Evolutionary conservation across 768 basidiomycete species (phyloP), one percentile per base, ranked within the genome.

Genomic region (Trametes cinnabarina): DNA sequence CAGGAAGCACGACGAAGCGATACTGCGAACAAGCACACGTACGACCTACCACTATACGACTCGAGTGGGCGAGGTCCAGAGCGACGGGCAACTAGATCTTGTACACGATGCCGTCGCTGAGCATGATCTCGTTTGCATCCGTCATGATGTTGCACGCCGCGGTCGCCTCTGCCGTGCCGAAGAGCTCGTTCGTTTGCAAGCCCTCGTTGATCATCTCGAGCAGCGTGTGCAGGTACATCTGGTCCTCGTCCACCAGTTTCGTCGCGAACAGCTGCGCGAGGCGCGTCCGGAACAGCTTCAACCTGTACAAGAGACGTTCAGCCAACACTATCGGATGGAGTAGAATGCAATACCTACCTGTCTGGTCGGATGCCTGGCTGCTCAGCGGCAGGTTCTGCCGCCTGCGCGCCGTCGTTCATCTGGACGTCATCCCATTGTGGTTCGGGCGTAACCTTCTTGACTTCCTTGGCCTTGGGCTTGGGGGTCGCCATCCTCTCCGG

Each of bases 51-150:
- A 55, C 25, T 14, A 41, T 20, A 39, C 7, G 30, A 6, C 30
- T 32, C 30, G 30, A 32, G n/a, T 8, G 28, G 19, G 15, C 26
- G 7, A 44, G 25, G 9, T 22, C 32, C 32, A 37, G 20, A 26
- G 22, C 15, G 23, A 1, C 8, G 12, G 26, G 4, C 40, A n/a
- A 41, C 73, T 76, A 92, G 55, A 93, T 83, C 72, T 86, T 92
- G 76, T 95, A 95, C 51, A 95, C 82, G 55, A 92, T 85, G 30
- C 87, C 90, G 30, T 90, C 92, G 62, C 87, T 88, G 65, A 93
- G 79, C 90, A 97, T 92, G 61, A 98, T 76, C 72, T 95, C 89
- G 52, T 92, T 86, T 12, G 76, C 77, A 17, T 87, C 86, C 25
- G 82, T 80, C 95, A 98, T 97, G 34, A 77, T 72, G 62, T 83